Base-by-base conservation (phyloP, 2,329 filamentous ascomycete species). In the Alternaria tenuissima region DNA sequence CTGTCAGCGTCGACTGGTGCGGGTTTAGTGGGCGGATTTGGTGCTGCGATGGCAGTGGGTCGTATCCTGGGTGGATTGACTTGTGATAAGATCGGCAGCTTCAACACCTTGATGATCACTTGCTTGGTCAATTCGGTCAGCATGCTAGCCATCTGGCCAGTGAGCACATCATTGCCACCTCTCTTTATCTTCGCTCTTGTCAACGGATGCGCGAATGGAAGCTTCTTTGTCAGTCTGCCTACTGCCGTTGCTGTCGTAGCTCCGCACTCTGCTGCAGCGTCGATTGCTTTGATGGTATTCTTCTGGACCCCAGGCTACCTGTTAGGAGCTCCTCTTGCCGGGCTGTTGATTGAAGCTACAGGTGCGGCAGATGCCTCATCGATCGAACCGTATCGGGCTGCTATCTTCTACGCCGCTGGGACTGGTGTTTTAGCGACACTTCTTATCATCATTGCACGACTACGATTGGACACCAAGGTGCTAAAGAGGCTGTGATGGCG, bases 141-240 rank as follows among this genome's bases (percentile, higher is more conserved):
- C 39, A 74, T 75, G 71, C 59, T 75, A 18, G 70, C 70, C 7
- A 74, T 75, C 6, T 75, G 71, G 72, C 71, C 72, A 5, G 67
- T 73, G 0, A 70, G 70, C 1, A 63, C 62, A 32, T 63, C 69
- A 0, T 39, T 73, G 9, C 67, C 58, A 3, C 70, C 72, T 7
- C 62, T 75, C 6, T 46, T 68, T 8, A 38, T 66, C 11, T 74
- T 75, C 44, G 67, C 71, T 8, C 60, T 65, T 3, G 39, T 73
- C 12, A 75, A 74, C 26, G 73, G 73, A 30, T 60, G 72, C 6
- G 71, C 73, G 0, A 74, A 74, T 42, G 71, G 73, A 2, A 64
- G 67, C 0, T 73, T 69, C 57, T 74, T 75, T 47, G 72, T 70
- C 3, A 70, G 65, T 4, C 44, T 73, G n/a, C 72, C 71, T 0